Percentiles rank a stretch among this genome's conserved stretches.
Conservation (phyloP, 257 asterid species). For the Apocynum venetum region DNA sequence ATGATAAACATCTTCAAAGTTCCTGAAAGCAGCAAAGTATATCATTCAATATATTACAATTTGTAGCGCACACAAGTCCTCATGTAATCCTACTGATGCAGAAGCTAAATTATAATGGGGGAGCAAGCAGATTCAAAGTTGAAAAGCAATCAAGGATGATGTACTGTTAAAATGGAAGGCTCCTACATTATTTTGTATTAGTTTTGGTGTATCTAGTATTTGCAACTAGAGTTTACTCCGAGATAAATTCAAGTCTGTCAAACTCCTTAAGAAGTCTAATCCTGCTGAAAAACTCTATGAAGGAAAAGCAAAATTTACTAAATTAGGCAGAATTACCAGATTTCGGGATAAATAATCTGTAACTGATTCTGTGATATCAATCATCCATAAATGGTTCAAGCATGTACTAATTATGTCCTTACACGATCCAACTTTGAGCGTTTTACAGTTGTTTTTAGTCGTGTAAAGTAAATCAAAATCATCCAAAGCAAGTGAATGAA, state of each 20-base stretch:
- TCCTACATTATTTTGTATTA: background rate
- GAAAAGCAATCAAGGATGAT: background rate
- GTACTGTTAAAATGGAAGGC: background rate
- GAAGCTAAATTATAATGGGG: background rate
- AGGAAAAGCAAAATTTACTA: background rate
- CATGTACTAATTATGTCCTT: background rate
- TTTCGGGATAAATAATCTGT: background rate
- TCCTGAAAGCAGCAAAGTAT: constrained; percentile 42
- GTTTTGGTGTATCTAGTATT: background rate
- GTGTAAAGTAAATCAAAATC: background rate
- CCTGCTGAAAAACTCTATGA: background rate
- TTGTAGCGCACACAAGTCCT: background rate
- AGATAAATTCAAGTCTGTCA: background rate
- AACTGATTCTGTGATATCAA: background rate
- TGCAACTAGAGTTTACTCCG: background rate
- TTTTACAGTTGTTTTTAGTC: background rate
- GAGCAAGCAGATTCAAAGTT: background rate
- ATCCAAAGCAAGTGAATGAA: background rate
- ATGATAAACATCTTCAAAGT: constrained; percentile 63
- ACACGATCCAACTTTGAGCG: background rate
- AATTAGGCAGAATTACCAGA: background rate
- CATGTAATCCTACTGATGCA: background rate
- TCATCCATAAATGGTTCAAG: background rate
- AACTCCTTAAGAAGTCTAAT: background rate
- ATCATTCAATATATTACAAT: background rate